Evolutionary conservation across 2,329 filamentous ascomycete species (phyloP).

Genomic region (Rhytidhysteron rufulum): DNA sequence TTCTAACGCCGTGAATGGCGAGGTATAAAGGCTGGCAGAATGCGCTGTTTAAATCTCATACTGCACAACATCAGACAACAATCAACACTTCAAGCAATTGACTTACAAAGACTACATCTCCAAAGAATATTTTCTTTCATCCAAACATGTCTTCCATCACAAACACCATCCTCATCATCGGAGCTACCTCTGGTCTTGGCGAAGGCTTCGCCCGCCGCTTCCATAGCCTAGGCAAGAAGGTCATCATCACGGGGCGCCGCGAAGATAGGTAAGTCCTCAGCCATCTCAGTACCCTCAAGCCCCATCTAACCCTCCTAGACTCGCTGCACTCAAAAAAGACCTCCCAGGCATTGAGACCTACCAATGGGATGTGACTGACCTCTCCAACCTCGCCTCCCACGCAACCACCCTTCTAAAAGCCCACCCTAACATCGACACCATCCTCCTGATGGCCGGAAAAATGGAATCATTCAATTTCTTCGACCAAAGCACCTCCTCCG

Average conservation of each 20-base stretch:
- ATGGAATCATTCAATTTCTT: neutral
- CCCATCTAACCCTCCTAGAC: no score
- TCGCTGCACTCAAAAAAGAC: neutral
- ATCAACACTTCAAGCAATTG: no score
- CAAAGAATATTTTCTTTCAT: no score
- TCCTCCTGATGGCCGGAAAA: neutral
- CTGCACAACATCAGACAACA: no score
- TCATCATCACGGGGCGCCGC: constrained; percentile 3
- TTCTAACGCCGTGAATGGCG: no score
- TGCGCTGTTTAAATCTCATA: no score
- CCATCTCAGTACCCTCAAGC: no score
- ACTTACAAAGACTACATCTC: no score
- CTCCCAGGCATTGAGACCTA: constrained; percentile 1
- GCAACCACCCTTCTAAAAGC: neutral
- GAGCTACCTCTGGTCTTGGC: constrained; percentile 2
- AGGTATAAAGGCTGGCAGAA: no score
- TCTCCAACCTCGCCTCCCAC: neutral
- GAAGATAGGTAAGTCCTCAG: no score
- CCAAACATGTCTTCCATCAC: neutral
- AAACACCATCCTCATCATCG: constrained; percentile 2
- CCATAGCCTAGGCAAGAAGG: neutral
- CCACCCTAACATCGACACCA: constrained; percentile 1
- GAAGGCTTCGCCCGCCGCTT: constrained; percentile 2
- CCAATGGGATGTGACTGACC: neutral
- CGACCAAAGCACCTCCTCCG: neutral